Conservation (phyloP, 345 rosid species). For the Citrus medica region DNA sequence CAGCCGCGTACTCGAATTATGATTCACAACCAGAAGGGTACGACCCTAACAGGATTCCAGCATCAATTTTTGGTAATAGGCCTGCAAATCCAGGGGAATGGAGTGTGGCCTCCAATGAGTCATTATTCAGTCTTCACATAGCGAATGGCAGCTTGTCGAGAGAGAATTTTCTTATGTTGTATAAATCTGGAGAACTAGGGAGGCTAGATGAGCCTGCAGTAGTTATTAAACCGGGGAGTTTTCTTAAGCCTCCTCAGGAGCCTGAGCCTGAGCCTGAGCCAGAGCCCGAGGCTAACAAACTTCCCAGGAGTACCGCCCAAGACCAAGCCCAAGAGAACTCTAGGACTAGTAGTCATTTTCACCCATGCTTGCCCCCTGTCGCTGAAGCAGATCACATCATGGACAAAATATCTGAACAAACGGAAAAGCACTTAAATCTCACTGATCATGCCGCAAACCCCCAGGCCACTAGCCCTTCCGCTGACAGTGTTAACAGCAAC, state of each 20-base stretch:
- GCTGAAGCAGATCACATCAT: constrained; percentile 22
- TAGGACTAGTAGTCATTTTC: not conserved
- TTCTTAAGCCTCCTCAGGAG: no score
- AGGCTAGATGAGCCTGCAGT: constrained; percentile 41
- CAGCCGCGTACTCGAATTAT: constrained; percentile 15
- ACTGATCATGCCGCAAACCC: constrained; percentile 4
- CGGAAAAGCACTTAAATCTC: not conserved
- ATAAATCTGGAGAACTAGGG: constrained; percentile 56
- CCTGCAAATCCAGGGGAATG: constrained; percentile 53
- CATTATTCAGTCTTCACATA: constrained; percentile 76
- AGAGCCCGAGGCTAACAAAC: not conserved
- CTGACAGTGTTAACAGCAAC: constrained; percentile 39
- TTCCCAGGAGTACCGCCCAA: not conserved
- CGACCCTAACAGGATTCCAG: constrained; percentile 70
- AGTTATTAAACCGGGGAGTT: not conserved
- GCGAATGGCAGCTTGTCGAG: constrained; percentile 52
- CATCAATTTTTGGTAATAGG: constrained; percentile 47
- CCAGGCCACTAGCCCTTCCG: constrained; percentile 31
- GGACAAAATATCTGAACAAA: constrained; percentile 4
- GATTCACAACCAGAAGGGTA: constrained; percentile 30
- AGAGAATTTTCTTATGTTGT: constrained; percentile 43
- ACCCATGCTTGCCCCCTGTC: constrained; percentile 22
- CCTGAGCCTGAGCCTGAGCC: not conserved
- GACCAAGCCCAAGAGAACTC: not conserved
- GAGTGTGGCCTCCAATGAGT: constrained; percentile 90